Base-by-base conservation (phyloP, 768 basidiomycete genomes). In the Terana coerulea region DNA sequence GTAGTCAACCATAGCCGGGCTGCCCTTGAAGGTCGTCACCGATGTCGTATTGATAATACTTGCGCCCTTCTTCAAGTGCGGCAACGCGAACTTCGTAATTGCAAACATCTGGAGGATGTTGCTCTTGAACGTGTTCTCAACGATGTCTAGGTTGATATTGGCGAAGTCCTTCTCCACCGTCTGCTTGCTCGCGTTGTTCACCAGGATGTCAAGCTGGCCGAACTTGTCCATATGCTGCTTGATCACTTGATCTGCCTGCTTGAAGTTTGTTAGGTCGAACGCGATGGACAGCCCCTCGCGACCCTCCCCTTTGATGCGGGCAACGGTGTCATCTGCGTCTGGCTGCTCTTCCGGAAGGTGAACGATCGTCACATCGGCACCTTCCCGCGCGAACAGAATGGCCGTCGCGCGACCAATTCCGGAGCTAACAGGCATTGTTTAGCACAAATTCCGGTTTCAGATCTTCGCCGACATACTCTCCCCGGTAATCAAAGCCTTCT, bases 81-180 rank as follows among this genome's bases (percentile, higher is more conserved):
- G 80, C 14, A 82, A 61, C 12, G 80, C 75, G 55, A 67, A 75
- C 62, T 80, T 81, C 24, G 79, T 74, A 21, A 83, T 51, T 0
- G 76, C 78, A 52, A 84, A 78, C 79, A 79, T 80, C 55, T 73
- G 73, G 37, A 84, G 53, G 59, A 83, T 80, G 68, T 86, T 84
- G 45, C 72, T 68, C 40, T 73, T 62, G 71, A 80, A 82, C 3
- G 77, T 80, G 57, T 74, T 76, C 54, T 76, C 69, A 28, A 83
- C 79, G 25, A 78, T 72, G 43, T 73, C 67, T 30, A 83, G 64
- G 56, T 79, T 71, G 36, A 82, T 77, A 1, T 77, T 70, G 41
- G 69, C 74, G 34, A 80, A 68, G 36, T 74, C 60, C 52, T 74
- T 65, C 53, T 67, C 66, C 61, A 76, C 74, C 40, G 69, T 66